Evolutionary conservation across 495 filamentous ascomycete genomes (phyloP).

Genomic region (Annulohypoxylon bovei): DNA sequence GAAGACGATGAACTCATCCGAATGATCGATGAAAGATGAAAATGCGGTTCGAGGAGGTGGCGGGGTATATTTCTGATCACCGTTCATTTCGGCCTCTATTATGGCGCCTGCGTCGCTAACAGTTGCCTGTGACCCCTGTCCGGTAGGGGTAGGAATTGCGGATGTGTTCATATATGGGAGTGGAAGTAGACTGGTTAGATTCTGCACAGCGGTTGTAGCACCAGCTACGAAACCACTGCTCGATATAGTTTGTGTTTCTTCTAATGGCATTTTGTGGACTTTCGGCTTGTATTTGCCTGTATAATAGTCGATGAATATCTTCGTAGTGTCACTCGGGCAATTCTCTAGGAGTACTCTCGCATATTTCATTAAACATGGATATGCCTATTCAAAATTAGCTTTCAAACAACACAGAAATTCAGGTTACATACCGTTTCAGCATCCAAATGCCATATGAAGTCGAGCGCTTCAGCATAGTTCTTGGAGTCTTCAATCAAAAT

Average conservation of each 20-base stretch:
- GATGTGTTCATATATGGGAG: constrained; percentile 83
- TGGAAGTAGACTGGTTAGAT: constrained; percentile 82
- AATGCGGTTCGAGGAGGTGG: constrained; percentile 92
- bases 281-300: constrained; percentile 82
- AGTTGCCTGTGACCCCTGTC: constrained; percentile 48
- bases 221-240: constrained; percentile 63
- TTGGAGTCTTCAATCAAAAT: constrained; percentile 96
- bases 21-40: constrained; percentile 94
- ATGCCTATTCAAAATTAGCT: constrained; percentile 67
- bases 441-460: constrained; percentile 89
- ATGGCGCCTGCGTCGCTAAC: constrained; percentile 46
- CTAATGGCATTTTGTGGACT: constrained; percentile 66
- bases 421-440: constrained; percentile 73
- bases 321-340: constrained; percentile 80
- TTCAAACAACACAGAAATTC: neutral
- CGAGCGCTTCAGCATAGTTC: constrained; percentile 83
- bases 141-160: constrained; percentile 54
- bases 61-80: constrained; percentile 64
- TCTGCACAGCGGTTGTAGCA: constrained; percentile 78
- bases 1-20: constrained; percentile 88
- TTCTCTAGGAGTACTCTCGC: constrained; percentile 87
- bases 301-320: constrained; percentile 92
- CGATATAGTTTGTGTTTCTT: constrained; percentile 55
- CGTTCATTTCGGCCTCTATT: constrained; percentile 44
- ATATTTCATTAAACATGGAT: constrained; percentile 93